Evolutionary conservation across 163 green algal species (phyloP), one percentile per base, ranked within the genome.

Genomic region (Scenedesmus sp.): DNA sequence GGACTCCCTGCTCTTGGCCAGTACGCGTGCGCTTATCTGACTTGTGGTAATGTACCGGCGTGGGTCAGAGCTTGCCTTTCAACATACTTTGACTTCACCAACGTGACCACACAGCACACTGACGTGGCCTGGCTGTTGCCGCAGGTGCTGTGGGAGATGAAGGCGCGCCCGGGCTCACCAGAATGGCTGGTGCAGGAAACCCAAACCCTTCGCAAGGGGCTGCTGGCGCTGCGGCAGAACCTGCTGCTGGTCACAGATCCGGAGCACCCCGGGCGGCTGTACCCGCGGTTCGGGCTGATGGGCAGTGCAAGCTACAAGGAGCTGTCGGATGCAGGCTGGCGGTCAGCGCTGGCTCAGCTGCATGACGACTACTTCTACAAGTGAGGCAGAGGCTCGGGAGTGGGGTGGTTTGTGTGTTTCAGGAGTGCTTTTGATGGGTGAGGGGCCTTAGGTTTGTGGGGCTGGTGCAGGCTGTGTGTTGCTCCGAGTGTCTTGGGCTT

Each of bases 351-450:
- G 89, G 20, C 56, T 1, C 86, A 92, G 26, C 93, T 98, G 86
- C 97, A 99, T 90, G 94, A 99, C 87, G 96, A 99, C 88, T 99
- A 99, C 94, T 98, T 97, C 92, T 98, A 97, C 94, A 92, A 89
- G 94, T 94, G 86, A 66, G 92, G 9, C 34, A 46, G 34, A 46
- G 66, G 20, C 23, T 4, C 15, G 23, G 73, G n/a, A 62, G n/a
- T 60, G 34, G 26, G 57, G 16, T 5, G 26, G 34, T 20, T 46
- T 57, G 23, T 8, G 82, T 8, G 23, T 34, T 10, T 87, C 18
- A 52, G 60, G 55, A 59, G 26, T 64, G 56, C 4, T 55, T 67
- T 64, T 52, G 66, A 46, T 89, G 62, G 6, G 13, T 62, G 84
- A 7, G 13, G 46, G 6, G 60, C 15, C 34, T 46, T 46, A 46